Evolutionary conservation across 2,329 filamentous ascomycete genomes (phyloP), one percentile per base, ranked within the genome.

Genomic region (Shiraia bambusicola): DNA sequence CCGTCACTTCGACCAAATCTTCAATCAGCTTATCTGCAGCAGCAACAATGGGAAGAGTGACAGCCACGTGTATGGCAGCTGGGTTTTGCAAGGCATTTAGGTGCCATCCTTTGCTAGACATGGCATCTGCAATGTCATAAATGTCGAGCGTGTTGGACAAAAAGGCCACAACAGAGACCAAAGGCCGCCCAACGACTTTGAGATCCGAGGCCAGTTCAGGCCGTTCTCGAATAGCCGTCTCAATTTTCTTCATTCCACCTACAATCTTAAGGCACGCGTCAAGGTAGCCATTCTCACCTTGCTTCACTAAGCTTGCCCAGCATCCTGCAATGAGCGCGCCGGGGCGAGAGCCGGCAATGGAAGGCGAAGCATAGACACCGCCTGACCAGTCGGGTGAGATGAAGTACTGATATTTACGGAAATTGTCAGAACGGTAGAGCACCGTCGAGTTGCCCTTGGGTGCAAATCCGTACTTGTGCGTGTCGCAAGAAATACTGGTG

Each of bases 381-480:
- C 93, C 93, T 8, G 87, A 84, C 93, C 93, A 98, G 71, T 95
- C 88, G 6, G 93, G 86, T 24, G 86, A 88, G 66, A 98, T 86
- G 70, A 95, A 98, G 77, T 98, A 98, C 71, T 98, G 93, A 70
- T 95, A 92, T 42, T 83, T 82, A 56, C 93, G 83, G 53, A 94
- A 80, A 33, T 80, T 74, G 25, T 84, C 79, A 32, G 83, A 87
- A 58, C 93, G 88, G 78, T 98, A 98, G 29, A 98, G 78, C 11
- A 95, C 79, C 1, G 90, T 93, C 37, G 87, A 93, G 78, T 95
- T 98, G 55, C 93, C 93, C 75, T 98, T 98, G 38, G 93, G 93
- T 1, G 93, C 93, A 65, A 98, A 98, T 27, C 93, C 93, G 67
- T 98, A 98, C 70, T 98, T 98, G 79, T 98, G 93, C 2, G 93